Percentiles rank a stretch among this genome's conserved stretches.
These are phyloP conservation scores for Pseudohyphozyma bogoriensis DNA, from an alignment of 768 basidiomycete species.

Conservation along the genomic window DNA sequence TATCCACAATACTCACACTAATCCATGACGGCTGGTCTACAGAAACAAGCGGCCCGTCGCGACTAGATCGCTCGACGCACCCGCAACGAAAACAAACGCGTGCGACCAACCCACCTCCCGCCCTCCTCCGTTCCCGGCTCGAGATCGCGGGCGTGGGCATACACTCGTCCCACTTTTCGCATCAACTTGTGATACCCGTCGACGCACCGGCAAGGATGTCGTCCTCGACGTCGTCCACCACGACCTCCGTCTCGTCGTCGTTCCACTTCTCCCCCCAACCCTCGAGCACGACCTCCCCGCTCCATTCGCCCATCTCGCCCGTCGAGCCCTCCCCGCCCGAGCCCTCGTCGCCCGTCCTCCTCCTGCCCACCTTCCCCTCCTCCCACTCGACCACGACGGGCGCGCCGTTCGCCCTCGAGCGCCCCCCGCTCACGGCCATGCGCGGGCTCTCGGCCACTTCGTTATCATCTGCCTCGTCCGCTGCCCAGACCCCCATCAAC, in stretches of 20 bases:
- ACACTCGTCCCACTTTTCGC: no score
- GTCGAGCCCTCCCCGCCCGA: background rate
- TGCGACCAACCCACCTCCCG: no score
- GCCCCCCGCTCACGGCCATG: constrained; percentile 6
- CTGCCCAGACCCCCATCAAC: background rate
- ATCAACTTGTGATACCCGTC: no score
- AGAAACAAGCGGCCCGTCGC: no score
- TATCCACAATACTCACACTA: no score
- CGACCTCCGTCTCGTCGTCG: background rate
- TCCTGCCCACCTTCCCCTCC: background rate
- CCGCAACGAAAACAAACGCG: no score
- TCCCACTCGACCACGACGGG: background rate
- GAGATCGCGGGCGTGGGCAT: no score
- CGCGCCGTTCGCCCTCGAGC: no score
- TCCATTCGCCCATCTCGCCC: background rate
- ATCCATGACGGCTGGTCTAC: no score
- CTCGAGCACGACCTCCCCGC: background rate
- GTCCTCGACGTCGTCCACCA: constrained; percentile 1
- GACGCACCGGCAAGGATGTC: background rate
- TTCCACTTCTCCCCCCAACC: constrained; percentile 10
- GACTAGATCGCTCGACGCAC: no score
- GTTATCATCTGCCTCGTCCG: background rate
- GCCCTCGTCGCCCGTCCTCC: background rate
- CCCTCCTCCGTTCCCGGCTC: no score
- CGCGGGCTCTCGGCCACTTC: background rate